Percentiles rank a stretch among this genome's conserved stretches.
These are phyloP conservation scores for Fusarium setosum DNA, from an alignment of 2,329 filamentous ascomycete species.

Conservation along the genomic window DNA sequence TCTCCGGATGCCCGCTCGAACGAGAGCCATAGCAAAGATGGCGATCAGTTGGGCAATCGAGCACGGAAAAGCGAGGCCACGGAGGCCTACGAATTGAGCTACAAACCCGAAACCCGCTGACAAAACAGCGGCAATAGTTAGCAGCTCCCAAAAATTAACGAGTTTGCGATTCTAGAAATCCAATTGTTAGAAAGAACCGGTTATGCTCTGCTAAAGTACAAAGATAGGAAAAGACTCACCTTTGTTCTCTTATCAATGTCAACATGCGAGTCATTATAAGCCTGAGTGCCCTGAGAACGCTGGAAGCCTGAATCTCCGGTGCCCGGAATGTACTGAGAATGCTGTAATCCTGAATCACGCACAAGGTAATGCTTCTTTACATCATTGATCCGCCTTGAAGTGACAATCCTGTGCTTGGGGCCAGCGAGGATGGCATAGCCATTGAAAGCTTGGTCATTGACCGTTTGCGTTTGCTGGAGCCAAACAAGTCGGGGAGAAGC, in stretches of 20 bases:
- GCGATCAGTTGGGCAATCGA: neutral
- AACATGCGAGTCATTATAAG: too few relatives aligned
- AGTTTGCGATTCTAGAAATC: too few relatives aligned
- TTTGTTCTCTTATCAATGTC: neutral
- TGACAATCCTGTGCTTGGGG: neutral
- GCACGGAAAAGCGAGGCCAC: neutral
- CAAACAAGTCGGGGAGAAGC: neutral
- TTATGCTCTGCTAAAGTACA: too few relatives aligned
- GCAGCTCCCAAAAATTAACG: neutral
- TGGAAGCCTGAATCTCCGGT: too few relatives aligned
- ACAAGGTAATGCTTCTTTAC: neutral
- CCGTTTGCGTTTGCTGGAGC: neutral
- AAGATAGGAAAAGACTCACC: neutral
- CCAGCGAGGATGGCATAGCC: neutral
- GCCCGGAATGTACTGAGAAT: too few relatives aligned
- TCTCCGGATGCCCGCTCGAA: neutral
- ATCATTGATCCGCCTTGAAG: neutral
- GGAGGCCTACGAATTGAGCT: neutral
- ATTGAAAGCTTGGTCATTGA: slow-evolving; percentile 2
- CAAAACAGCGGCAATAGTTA: neutral
- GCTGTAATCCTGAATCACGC: too few relatives aligned
- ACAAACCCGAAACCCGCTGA: neutral
- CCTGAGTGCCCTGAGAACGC: too few relatives aligned
- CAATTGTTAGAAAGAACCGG: too few relatives aligned
- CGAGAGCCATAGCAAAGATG: neutral